Evolutionary conservation across 208 protist species (phyloP).

Genomic region (Leptomonas seymouri): DNA sequence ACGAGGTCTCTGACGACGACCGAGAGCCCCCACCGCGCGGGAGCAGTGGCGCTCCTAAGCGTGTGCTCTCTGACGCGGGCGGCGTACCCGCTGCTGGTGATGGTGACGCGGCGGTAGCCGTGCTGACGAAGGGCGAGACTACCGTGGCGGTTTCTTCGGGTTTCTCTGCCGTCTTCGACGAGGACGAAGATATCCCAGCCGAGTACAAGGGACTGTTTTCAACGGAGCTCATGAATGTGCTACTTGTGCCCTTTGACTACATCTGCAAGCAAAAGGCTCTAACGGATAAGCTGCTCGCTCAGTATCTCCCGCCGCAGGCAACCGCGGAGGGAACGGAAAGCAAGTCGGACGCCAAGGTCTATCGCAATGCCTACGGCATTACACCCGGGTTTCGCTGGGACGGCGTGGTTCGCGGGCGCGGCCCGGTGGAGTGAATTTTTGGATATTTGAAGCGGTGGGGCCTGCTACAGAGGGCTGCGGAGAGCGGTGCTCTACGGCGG

Average conservation of each 20-base stretch:
- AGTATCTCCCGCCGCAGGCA: conserved; percentile 61
- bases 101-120: not conserved
- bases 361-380: conserved; percentile 33
- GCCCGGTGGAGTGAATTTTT: conserved; percentile 12
- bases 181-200: conserved; percentile 63
- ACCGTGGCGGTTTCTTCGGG: not conserved
- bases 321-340: not conserved
- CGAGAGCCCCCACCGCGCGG: not conserved
- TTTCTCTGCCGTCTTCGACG: conserved; percentile 14
- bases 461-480: no score
- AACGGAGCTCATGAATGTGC: conserved; percentile 52
- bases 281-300: conserved; percentile 70
- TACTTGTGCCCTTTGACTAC: conserved; percentile 54
- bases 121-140: not conserved
- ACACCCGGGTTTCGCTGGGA: conserved; percentile 85
- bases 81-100: not conserved
- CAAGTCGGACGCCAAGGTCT: not conserved
- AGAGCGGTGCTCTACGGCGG: no score
- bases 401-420: conserved; percentile 79
- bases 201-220: conserved; percentile 64
- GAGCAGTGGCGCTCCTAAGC: not conserved
- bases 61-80: not conserved
- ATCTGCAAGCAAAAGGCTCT: conserved; percentile 24
- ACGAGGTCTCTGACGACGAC: not conserved
- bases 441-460: not conserved